These are phyloP conservation scores for Hippophae gyantsensis DNA, from an alignment of 306 rosid genomes.

Conservation along the genomic window DNA sequence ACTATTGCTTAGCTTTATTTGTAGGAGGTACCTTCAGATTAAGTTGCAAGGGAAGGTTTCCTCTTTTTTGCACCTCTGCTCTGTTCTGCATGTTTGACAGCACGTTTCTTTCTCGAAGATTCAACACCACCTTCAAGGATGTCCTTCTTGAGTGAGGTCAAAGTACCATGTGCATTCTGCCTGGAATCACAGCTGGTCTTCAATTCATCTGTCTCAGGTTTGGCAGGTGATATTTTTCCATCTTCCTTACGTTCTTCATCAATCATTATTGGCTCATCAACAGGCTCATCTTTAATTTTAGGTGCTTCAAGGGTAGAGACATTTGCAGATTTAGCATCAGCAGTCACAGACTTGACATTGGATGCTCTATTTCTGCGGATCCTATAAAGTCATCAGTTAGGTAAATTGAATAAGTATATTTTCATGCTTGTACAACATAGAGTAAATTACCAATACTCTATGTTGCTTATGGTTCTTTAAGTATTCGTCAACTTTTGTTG, in stretches of 20 bases:
- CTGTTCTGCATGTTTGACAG: slow-evolving; percentile 9
- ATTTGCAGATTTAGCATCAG: slow-evolving; percentile 11
- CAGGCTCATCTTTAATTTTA: slow-evolving; percentile 8
- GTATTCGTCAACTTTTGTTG: background rate
- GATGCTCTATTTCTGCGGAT: slow-evolving; percentile 21
- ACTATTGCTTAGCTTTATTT: slow-evolving; percentile 11
- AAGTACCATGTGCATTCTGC: slow-evolving; percentile 8
- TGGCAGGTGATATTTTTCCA: slow-evolving; percentile 12
- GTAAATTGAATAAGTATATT: background rate
- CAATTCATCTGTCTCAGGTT: slow-evolving; percentile 13
- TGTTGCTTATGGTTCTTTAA: background rate
- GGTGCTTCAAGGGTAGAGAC: slow-evolving; percentile 7
- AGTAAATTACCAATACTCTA: background rate
- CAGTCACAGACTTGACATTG: slow-evolving; percentile 7
- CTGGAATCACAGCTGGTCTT: slow-evolving; percentile 14
- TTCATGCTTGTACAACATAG: background rate
- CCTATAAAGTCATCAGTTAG: slow-evolving; percentile 15
- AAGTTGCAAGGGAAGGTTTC: slow-evolving; percentile 4
- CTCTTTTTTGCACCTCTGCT: slow-evolving; percentile 10
- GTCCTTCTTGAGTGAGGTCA: slow-evolving; percentile 3
- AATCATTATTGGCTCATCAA: slow-evolving; percentile 14
- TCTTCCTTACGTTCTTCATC: slow-evolving; percentile 3
- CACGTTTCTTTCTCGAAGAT: slow-evolving; percentile 6
- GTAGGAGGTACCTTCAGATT: slow-evolving; percentile 11
- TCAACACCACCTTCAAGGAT: slow-evolving; percentile 1